Base-by-base conservation (phyloP, 768 basidiomycete genomes). In the Galerina sulciceps region DNA sequence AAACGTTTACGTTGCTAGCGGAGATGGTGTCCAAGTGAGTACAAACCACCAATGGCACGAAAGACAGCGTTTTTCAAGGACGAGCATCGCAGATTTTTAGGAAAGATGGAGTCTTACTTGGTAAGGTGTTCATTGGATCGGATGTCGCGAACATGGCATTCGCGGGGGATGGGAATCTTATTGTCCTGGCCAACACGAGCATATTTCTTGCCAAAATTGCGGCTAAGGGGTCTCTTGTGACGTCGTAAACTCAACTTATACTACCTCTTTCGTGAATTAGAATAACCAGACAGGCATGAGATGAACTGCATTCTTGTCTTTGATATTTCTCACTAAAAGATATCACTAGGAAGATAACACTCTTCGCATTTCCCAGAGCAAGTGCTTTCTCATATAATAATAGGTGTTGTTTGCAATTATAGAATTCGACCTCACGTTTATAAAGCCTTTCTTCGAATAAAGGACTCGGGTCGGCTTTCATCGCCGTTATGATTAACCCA, bases 21-120 rank as follows among this genome's bases (percentile, higher is more conserved):
- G 83, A 10, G 89, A 91, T 54, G 89, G 88, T 36, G 80, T 84
- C 0, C 83, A 89, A 26, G 83, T 88, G 5, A 86, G 84, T 81
- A 79, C 18, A 5, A 86, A 84, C 81, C 18, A n/a, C 20, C 37
- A n/a, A n/a, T 18, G 34, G 6, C 6, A 5, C 18, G 4, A n/a
- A 43, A n/a, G n/a, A 23, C 2, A 45, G n/a, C 11, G n/a, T 2
- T 3, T 15, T 36, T 35, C 20, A 11, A 43, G n/a, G 8, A 4
- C n/a, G n/a, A n/a, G n/a, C n/a, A 14, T 13, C 35, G 3, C 41
- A 59, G 63, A 80, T 88, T 6, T 88, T 81, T 81, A 77, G 68
- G 78, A 20, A 86, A 86, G 8, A 81, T 22, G 86, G 87, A 2
- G 78, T 76, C 0, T 74, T 90, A 1, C 72, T 89, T 0, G 86